Conservation (phyloP, 352 stramenopile species). For the Phytopythium montanum region DNA sequence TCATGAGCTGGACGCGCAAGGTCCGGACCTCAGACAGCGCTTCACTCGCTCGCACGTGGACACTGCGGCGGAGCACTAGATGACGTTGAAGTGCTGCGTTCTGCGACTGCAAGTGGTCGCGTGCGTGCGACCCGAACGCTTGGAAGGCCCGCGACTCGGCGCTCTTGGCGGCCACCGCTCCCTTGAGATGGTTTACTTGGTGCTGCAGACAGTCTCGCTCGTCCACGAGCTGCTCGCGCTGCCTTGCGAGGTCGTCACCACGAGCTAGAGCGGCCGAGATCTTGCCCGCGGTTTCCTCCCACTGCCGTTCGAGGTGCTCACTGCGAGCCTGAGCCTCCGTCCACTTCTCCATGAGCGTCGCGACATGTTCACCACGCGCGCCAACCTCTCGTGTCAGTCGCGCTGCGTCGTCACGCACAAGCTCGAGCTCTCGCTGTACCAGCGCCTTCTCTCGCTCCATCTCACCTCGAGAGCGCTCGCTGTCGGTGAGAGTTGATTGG, state of each 20-base stretch:
- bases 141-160: constrained; percentile 74
- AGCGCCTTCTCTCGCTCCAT: constrained; percentile 43
- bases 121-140: constrained; percentile 53
- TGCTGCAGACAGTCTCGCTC: constrained; percentile 65
- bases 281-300: constrained; percentile 1
- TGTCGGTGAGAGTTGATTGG: constrained; percentile 28
- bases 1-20: constrained; percentile 33
- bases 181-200: constrained; percentile 70
- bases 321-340: constrained; percentile 61
- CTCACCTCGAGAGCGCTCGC: constrained; percentile 40
- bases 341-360: constrained; percentile 71
- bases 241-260: constrained; percentile 39
- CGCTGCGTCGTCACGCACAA: constrained; percentile 48
- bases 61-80: constrained; percentile 44
- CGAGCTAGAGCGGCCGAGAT: constrained; percentile 45
- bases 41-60: constrained; percentile 40
- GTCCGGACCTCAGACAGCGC: constrained; percentile 31
- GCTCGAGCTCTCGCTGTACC: constrained; percentile 45
- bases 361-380: constrained; percentile 52
- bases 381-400: constrained; percentile 52
- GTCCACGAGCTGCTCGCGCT: constrained; percentile 37
- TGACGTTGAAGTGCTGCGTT: constrained; percentile 50
- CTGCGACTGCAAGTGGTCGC: constrained; percentile 60
- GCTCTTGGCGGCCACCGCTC: constrained; percentile 58
- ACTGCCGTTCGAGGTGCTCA: constrained; percentile 49